phyloP scores from a whole-genome alignment of 495 filamentous ascomycete genomes.

The Xanthoparmelia taractica region DNA sequence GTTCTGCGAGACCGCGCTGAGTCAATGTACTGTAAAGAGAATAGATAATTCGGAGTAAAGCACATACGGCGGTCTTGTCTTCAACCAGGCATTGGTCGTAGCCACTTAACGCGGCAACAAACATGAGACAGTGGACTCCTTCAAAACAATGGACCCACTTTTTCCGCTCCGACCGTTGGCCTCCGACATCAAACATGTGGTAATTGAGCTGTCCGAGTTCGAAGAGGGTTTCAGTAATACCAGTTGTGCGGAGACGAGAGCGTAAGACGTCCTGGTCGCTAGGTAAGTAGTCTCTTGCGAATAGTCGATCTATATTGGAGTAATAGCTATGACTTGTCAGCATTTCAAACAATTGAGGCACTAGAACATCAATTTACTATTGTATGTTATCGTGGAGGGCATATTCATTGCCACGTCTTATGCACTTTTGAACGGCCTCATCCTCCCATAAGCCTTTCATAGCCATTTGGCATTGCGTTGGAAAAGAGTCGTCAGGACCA shows the following conservation, averaged over 20 bases:
- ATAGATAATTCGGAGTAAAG: not conserved
- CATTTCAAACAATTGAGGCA: conserved; percentile 9
- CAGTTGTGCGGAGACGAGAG: conserved; percentile 85
- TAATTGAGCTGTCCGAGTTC: conserved; percentile 92
- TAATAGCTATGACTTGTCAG: conserved; percentile 65
- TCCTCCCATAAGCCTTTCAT: conserved; percentile 83
- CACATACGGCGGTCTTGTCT: conserved; percentile 88
- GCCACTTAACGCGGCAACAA: conserved; percentile 91
- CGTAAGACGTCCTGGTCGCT: conserved; percentile 94
- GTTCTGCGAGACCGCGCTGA: conserved; percentile 52
- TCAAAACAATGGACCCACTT: conserved; percentile 99
- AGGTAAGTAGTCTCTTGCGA: conserved; percentile 80
- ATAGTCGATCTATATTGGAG: conserved; percentile 79
- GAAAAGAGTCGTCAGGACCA: conserved; percentile 63
- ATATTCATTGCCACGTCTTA: conserved; percentile 88
- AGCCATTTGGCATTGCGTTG: conserved; percentile 60
- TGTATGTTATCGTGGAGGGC: conserved; percentile 89
- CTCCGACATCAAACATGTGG: conserved; percentile 98
- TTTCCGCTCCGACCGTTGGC: conserved; percentile 94
- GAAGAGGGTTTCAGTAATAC: conserved; percentile 95
- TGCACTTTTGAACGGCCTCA: conserved; percentile 71
- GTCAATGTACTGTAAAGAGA: not conserved
- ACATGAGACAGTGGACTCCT: conserved; percentile 86
- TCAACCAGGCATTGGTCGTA: conserved; percentile 97
- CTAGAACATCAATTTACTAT: conserved; percentile 59